Base-by-base conservation (phyloP, 352 stramenopile genomes). In the Phytophthora sp. region DNA sequence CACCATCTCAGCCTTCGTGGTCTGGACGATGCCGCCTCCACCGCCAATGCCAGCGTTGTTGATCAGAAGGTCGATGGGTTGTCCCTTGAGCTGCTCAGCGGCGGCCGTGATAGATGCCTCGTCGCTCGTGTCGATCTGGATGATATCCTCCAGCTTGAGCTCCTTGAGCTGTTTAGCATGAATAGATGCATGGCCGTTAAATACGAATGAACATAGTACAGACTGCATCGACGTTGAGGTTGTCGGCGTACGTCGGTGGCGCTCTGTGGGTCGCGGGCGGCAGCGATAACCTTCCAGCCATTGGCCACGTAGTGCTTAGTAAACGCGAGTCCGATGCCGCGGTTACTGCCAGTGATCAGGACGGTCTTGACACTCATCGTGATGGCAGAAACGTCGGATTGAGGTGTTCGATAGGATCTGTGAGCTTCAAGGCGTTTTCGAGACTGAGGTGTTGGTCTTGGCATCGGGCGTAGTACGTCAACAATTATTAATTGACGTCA, bases 321-420 rank as follows among this genome's bases (percentile, higher is more conserved):
- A n/a, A 83, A 57, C 7, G 54, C 57, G 23, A 79, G 66, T 4
- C 75, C 75, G 45, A 83, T 74, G 27, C 75, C 72, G 29, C 56
- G 56, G 8, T 31, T 57, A 24, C 56, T 57, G 7, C 56, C 56
- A 11, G 44, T 64, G 26, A 66, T 58, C 20, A 66, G 27, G 21
- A 66, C 47, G 3, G 57, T 58, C 46, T 58, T 58, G n/a, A n/a
- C n/a, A n/a, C n/a, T n/a, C n/a, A n/a, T n/a, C n/a, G n/a, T n/a
- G n/a, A n/a, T n/a, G n/a, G n/a, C n/a, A n/a, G n/a, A n/a, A n/a
- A n/a, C n/a, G n/a, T n/a, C n/a, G n/a, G n/a, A n/a, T n/a, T n/a
- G n/a, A n/a, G n/a, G n/a, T n/a, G n/a, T n/a, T n/a, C n/a, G n/a
- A n/a, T n/a, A n/a, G n/a, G n/a, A n/a, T n/a, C n/a, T n/a, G n/a